These are phyloP conservation scores for Cunninghamia lanceolata DNA, from an alignment of 75 land plant genomes.

Conservation along the genomic window DNA sequence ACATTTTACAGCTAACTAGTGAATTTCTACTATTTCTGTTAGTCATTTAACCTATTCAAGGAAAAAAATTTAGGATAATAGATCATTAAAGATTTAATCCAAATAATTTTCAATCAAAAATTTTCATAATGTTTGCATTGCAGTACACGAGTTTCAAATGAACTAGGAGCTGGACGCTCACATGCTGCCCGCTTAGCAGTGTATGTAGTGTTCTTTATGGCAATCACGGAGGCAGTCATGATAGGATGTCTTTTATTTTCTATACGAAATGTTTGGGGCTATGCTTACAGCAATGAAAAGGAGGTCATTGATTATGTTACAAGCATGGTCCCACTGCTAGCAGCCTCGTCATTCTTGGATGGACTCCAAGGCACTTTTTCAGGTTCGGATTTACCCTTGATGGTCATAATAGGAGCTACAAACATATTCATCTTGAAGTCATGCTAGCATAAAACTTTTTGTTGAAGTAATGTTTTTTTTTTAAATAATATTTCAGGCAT, in stretches of 20 bases:
- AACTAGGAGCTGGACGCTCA: constrained; percentile 67
- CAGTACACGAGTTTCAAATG: constrained; percentile 78
- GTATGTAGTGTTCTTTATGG: constrained; percentile 27
- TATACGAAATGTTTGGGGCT: too few relatives aligned
- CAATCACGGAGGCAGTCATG: constrained; percentile 38
- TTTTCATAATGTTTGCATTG: background rate
- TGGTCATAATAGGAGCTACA: constrained; percentile 28
- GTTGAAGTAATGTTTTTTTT: background rate
- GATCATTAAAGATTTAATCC: background rate
- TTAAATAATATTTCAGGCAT: background rate
- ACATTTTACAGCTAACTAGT: too few relatives aligned
- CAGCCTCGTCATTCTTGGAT: constrained; percentile 58
- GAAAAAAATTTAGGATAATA: too few relatives aligned
- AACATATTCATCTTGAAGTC: background rate
- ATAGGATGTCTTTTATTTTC: constrained; percentile 20
- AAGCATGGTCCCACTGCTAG: constrained; percentile 25
- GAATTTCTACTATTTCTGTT: too few relatives aligned
- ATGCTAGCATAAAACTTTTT: background rate
- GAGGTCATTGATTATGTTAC: too few relatives aligned
- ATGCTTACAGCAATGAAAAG: too few relatives aligned
- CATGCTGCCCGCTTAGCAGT: constrained; percentile 48
- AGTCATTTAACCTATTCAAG: too few relatives aligned
- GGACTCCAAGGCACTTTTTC: constrained; percentile 75
- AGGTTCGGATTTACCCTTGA: too few relatives aligned
- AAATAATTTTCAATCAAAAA: background rate